phyloP scores from a whole-genome alignment of 2,329 filamentous ascomycete genomes.

The Ceratocystis variospora region DNA sequence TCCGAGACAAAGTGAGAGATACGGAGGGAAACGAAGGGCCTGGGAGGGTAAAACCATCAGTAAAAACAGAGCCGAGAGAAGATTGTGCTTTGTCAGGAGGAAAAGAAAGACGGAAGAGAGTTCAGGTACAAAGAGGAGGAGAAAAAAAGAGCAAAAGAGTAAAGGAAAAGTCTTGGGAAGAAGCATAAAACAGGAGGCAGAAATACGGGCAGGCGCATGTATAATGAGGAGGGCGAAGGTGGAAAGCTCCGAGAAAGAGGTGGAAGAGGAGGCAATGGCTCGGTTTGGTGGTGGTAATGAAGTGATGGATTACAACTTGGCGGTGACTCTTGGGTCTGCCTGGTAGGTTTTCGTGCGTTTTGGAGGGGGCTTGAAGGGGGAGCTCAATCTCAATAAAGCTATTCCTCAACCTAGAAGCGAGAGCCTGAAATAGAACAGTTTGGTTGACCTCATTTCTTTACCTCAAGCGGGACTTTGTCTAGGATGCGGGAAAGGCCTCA shows the following conservation, averaged over 20 bases:
- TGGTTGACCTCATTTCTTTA: slow-evolving; percentile 1
- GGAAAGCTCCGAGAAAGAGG: background rate
- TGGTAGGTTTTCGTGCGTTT: background rate
- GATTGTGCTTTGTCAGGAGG: background rate
- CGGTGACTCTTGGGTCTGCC: background rate
- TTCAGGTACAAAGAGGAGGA: background rate
- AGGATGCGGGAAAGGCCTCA: slow-evolving; percentile 6
- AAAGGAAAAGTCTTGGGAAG: background rate
- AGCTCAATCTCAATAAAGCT: background rate
- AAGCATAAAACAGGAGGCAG: background rate
- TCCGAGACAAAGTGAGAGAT: slow-evolving; percentile 10
- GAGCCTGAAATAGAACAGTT: slow-evolving; percentile 3
- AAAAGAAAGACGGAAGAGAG: background rate
- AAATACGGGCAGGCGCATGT: no score
- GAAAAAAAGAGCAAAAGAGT: slow-evolving; percentile 1
- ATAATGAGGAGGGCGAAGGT: background rate
- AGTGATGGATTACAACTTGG: no score
- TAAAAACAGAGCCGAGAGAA: background rate
- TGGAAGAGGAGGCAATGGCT: background rate
- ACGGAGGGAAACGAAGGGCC: slow-evolving; percentile 16
- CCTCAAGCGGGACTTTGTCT: background rate
- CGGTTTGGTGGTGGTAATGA: no score
- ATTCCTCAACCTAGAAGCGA: background rate
- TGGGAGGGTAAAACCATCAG: background rate
- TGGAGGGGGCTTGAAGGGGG: background rate